These are phyloP conservation scores for Plectosphaerella plurivora DNA, from an alignment of 2,329 filamentous ascomycete genomes.

Conservation along the genomic window DNA sequence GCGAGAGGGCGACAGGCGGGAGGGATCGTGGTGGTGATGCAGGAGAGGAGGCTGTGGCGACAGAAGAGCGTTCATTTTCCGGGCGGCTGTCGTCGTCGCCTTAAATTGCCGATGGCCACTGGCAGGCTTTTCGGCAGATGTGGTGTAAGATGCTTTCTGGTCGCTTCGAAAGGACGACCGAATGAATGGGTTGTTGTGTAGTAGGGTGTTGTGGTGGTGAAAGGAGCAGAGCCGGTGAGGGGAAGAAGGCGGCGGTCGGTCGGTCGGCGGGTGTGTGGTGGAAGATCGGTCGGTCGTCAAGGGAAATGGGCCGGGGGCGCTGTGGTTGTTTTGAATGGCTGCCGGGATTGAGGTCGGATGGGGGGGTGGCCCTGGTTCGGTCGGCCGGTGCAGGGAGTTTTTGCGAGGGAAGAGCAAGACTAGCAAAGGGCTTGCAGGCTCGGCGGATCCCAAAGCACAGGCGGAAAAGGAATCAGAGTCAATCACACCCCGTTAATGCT, in stretches of 20 bases:
- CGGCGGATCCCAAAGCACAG: not conserved
- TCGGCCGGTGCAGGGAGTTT: not conserved
- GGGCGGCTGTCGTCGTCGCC: slow-evolving; percentile 3
- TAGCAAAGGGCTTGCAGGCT: not conserved
- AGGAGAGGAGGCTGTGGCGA: slow-evolving; percentile 56
- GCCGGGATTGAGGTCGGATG: no score
- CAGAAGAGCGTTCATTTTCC: slow-evolving; percentile 59
- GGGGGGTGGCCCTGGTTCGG: not conserved
- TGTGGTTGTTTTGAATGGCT: not conserved
- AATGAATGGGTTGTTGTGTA: not conserved
- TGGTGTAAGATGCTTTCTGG: not conserved
- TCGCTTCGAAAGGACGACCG: not conserved
- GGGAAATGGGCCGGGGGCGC: not conserved
- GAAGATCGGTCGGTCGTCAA: not conserved
- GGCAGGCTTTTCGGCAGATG: not conserved
- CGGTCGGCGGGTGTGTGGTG: not conserved
- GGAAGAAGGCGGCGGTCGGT: slow-evolving; percentile 7
- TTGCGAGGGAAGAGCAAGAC: not conserved
- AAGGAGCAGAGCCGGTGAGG: slow-evolving; percentile 8
- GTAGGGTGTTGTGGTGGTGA: slow-evolving; percentile 6
- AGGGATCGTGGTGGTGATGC: slow-evolving; percentile 53
- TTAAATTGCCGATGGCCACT: slow-evolving; percentile 10
- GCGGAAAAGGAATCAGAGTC: not conserved
- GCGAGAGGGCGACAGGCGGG: slow-evolving; percentile 49
- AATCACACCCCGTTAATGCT: no score